phyloP scores from a whole-genome alignment of 768 basidiomycete species.

The Mycena haematopus region DNA sequence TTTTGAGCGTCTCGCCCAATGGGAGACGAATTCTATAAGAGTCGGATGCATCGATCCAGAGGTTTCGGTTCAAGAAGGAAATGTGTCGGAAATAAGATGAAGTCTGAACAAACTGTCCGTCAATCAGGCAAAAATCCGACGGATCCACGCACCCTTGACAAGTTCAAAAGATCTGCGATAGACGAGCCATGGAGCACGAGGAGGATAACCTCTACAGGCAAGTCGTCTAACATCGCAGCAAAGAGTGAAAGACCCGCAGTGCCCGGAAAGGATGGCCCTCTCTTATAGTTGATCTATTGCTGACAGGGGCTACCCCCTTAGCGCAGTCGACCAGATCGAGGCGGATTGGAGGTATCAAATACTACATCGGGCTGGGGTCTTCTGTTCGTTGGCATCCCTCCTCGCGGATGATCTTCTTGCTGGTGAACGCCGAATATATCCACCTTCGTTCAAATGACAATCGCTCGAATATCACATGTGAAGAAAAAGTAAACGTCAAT shows the following conservation, averaged over 20 bases:
- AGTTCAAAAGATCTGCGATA: constrained; percentile 19
- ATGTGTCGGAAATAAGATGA: constrained; percentile 17
- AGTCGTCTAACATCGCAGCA: background rate
- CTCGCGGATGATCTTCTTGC: background rate
- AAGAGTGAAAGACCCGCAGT: background rate
- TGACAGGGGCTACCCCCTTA: constrained; percentile 4
- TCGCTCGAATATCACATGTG: no score
- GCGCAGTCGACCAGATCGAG: background rate
- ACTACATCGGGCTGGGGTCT: background rate
- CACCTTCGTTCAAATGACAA: no score
- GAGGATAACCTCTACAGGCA: constrained; percentile 25
- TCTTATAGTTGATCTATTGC: constrained; percentile 15
- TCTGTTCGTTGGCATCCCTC: background rate
- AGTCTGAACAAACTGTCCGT: constrained; percentile 12
- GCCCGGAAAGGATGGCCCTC: background rate
- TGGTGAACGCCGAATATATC: background rate
- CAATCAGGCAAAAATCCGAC: background rate
- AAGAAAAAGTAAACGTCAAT: no score
- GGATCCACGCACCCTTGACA: constrained; percentile 13
- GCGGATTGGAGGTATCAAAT: background rate
- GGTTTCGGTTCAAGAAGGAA: constrained; percentile 15
- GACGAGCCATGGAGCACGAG: constrained; percentile 16
- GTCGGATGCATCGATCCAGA: constrained; percentile 23
- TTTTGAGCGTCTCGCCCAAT: constrained; percentile 25
- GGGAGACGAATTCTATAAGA: constrained; percentile 20